phyloP scores from a whole-genome alignment of 371 early-diverging fungal species.

The Cokeromyces recurvatus region DNA sequence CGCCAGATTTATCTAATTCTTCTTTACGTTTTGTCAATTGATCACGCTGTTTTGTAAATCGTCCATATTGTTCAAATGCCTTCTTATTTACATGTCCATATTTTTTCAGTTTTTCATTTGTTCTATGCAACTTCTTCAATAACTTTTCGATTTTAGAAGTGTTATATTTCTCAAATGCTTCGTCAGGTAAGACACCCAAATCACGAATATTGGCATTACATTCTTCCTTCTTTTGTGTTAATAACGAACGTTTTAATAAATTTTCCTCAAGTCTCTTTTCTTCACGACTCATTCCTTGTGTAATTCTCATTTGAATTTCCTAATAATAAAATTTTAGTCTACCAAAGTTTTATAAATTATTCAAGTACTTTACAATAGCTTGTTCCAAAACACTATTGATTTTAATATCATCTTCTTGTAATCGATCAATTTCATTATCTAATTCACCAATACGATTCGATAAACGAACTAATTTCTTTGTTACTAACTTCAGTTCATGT shows the following conservation, averaged over 20 bases:
- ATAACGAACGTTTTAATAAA: conserved; percentile 68
- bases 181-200: conserved; percentile 95
- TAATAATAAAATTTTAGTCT: conserved; percentile 8
- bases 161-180: conserved; percentile 77
- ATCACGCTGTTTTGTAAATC: conserved; percentile 90
- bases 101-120: conserved; percentile 81
- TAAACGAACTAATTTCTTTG: conserved; percentile 29
- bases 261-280: conserved; percentile 75
- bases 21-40: conserved; percentile 73
- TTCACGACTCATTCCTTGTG: conserved; percentile 26
- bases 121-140: conserved; percentile 70
- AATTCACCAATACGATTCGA: conserved; percentile 32
- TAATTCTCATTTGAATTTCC: conserved; percentile 19
- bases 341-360: neutral
- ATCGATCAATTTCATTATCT: conserved; percentile 32
- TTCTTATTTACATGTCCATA: conserved; percentile 96
- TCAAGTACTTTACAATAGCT: conserved; percentile 36
- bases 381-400: conserved; percentile 46
- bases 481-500: conserved; percentile 48
- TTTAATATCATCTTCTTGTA: conserved; percentile 36
- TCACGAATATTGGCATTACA: conserved; percentile 86
- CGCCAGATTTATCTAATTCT: conserved; percentile 82
- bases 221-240: conserved; percentile 84
- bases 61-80: conserved; percentile 94
- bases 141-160: conserved; percentile 50